phyloP scores from a whole-genome alignment of 805 yeast genomes.

The Clavispora phyllophila region DNA sequence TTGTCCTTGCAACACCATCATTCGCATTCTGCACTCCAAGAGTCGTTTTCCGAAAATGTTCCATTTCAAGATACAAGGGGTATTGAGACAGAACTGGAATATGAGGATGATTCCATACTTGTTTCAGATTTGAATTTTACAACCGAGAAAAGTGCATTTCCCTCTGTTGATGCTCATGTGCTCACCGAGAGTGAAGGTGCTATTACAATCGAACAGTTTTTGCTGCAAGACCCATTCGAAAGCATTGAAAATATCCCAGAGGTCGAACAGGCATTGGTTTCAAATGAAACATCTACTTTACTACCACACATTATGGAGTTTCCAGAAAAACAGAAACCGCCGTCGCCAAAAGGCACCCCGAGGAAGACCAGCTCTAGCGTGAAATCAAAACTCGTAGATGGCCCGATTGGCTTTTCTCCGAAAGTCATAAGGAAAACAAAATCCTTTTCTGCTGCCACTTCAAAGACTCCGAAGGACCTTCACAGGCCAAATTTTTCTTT shows the following conservation, averaged over 20 bases:
- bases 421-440: neutral
- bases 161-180: neutral
- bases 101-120: neutral
- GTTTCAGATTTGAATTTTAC: neutral
- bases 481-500: constrained; percentile 9
- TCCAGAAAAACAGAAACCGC: neutral
- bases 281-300: neutral
- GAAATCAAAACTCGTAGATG: neutral
- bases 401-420: neutral
- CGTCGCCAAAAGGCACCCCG: neutral
- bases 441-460: constrained; percentile 1
- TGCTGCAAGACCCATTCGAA: constrained; percentile 1
- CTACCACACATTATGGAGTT: neutral
- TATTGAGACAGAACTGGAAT: neutral
- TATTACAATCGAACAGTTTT: constrained; percentile 1
- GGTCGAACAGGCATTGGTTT: too few species aligned
- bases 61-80: neutral
- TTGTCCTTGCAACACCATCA: neutral
- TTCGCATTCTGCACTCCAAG: neutral
- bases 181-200: neutral
- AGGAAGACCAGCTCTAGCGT: neutral
- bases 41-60: neutral
- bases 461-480: neutral
- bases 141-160: neutral
- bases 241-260: neutral